Evolutionary conservation across 345 rosid genomes (phyloP), one percentile per base, ranked within the genome.

Genomic region (Carallia brachiata): DNA sequence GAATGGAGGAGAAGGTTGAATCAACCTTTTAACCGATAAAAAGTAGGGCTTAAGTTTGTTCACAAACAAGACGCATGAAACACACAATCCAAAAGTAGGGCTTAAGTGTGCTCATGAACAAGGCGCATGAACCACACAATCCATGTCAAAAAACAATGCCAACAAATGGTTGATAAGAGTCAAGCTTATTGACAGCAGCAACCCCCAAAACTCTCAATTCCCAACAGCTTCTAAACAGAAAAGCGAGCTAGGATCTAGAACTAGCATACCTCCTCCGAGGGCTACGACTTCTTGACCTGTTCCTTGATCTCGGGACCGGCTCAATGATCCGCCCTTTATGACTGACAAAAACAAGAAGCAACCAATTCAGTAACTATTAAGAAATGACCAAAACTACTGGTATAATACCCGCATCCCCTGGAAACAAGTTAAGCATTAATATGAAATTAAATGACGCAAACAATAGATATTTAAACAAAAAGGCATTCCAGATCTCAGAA

Each of bases 321-420:
- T 68, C 72, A 62, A 47, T 32, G 40, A 67, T 67, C 62, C 70
- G 57, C 2, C 70, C 70, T 15, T 56, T 57, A 17, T 16, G 70
- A 39, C 70, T 67, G 34, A 56, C 16, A 27, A 3, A 55, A 4
- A 67, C 34, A 55, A 10, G 39, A 15, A 4, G 17, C 13, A 23
- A 18, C n/a, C 3, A 67, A 34, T 28, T 52, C 15, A 53, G 36
- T 2, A 55, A 55, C 6, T 0, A 3, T 0, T 4, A 44, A 44
- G 50, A 12, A 44, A 12, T 3, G 18, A 15, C 54, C 1, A 23
- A 27, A 30, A 23, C 28, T 3, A 52, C 36, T 4, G 31, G 15
- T 32, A 30, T 30, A 12, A 17, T 3, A n/a, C 8, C 58, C 9
- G 12, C 12, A 54, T 19, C 5, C 12, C 3, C 16, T 54, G 58